phyloP scores from a whole-genome alignment of 805 yeast genomes.

The Yarrowia porcina region DNA sequence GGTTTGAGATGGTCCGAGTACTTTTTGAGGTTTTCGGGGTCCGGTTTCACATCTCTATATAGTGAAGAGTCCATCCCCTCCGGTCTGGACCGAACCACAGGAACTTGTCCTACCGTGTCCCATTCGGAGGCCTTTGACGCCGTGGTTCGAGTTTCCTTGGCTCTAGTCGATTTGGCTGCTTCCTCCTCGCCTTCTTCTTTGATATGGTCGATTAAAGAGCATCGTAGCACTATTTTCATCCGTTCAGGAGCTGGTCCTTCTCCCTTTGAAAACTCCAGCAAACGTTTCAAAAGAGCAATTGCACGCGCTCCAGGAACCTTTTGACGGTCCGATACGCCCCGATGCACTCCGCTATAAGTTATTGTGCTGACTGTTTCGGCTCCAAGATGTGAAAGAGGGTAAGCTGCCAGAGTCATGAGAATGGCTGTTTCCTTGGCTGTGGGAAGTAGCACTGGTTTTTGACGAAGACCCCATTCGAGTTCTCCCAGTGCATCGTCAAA shows the following conservation, averaged over 20 bases:
- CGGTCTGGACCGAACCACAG: not conserved
- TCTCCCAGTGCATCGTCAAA: not conserved
- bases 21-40: not conserved
- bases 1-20: not conserved
- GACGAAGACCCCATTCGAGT: not conserved
- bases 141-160: not conserved
- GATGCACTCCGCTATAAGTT: not conserved
- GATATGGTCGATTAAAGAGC: not conserved
- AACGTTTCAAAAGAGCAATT: not conserved
- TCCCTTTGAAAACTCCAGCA: not conserved
- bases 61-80: not conserved
- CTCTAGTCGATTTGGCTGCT: not conserved
- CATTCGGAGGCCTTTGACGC: not conserved
- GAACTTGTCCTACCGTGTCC: not conserved
- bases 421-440: not conserved
- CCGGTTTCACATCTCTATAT: not conserved
- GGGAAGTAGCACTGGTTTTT: not conserved
- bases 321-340: not conserved
- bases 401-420: constrained; percentile 1
- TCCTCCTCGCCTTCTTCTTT: not conserved
- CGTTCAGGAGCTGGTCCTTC: not conserved
- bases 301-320: not conserved
- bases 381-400: constrained; percentile 15
- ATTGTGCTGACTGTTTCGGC: not conserved
- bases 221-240: not conserved